A percentile compares a stretch with the other conserved stretches of the same genome.
These are phyloP conservation scores for Naganishia vishniacii DNA, from an alignment of 768 basidiomycete species.

Conservation along the genomic window DNA sequence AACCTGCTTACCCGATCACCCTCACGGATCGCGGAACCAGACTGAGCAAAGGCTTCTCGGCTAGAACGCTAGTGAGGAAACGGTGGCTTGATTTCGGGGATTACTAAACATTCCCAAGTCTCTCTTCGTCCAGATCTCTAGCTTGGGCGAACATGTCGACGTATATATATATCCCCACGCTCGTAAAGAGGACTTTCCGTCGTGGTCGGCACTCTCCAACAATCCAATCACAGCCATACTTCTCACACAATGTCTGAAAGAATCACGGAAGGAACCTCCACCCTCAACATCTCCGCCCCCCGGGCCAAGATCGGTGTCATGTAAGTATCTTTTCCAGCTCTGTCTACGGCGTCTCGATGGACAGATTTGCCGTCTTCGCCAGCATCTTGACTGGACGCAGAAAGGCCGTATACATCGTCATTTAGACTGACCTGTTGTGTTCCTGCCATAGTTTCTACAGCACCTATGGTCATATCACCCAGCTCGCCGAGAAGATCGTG, in stretches of 20 bases:
- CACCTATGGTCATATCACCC: slow-evolving; percentile 48
- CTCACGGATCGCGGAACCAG: no score
- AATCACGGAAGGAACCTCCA: slow-evolving; percentile 19
- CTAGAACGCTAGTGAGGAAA: neutral
- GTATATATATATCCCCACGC: slow-evolving; percentile 1
- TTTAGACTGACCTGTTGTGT: no score
- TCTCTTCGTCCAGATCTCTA: neutral
- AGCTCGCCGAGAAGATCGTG: slow-evolving; percentile 44
- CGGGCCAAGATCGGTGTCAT: slow-evolving; percentile 27
- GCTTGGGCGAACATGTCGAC: neutral
- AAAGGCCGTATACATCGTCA: no score
- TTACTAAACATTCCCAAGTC: slow-evolving; percentile 10
- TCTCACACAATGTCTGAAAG: slow-evolving; percentile 14
- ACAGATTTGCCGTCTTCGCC: no score
- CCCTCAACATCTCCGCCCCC: slow-evolving; percentile 19
- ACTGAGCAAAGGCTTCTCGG: no score
- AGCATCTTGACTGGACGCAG: no score
- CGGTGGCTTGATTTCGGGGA: neutral
- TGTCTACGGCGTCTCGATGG: neutral
- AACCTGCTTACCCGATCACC: no score
- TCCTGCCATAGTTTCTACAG: slow-evolving; percentile 38
- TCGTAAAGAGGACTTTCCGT: no score
- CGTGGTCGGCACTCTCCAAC: no score
- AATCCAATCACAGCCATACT: neutral
- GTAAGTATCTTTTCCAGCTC: neutral